These are phyloP conservation scores for Oldenlandia corymbosa DNA, from an alignment of 257 asterid genomes.

Conservation along the genomic window DNA sequence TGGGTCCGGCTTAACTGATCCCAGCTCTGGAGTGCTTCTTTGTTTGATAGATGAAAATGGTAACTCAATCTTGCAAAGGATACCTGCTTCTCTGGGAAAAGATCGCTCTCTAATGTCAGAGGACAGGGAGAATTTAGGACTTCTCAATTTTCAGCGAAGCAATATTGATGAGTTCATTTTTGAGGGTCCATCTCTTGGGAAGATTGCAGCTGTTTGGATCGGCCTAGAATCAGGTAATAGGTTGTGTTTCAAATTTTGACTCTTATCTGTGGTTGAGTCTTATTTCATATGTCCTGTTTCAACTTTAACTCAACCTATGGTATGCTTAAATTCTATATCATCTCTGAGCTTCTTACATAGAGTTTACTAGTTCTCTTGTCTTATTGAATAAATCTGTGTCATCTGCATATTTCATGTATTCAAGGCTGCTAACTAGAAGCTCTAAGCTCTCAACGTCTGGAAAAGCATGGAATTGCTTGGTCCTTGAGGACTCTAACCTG, in stretches of 20 bases:
- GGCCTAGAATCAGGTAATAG: constrained; percentile 70
- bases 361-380: too few relatives aligned
- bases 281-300: too few relatives aligned
- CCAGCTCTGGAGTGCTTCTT: constrained; percentile 51
- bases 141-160: constrained; percentile 60
- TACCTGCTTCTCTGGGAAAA: constrained; percentile 37
- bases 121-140: constrained; percentile 21
- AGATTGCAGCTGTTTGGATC: constrained; percentile 71
- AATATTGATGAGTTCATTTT: constrained; percentile 61
- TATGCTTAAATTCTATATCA: too few relatives aligned
- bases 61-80: constrained; percentile 66
- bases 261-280: too few relatives aligned
- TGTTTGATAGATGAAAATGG: constrained; percentile 78
- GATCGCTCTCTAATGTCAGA: constrained; percentile 21
- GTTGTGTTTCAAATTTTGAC: constrained; percentile 18
- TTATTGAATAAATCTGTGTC: too few relatives aligned
- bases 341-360: too few relatives aligned
- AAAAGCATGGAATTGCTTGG: background rate
- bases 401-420: too few relatives aligned
- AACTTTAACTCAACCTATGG: too few relatives aligned
- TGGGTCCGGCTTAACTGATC: constrained; percentile 66
- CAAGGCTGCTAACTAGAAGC: too few relatives aligned
- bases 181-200: constrained; percentile 70
- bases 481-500: background rate
- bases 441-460: too few relatives aligned